Conservation (phyloP, 2,329 filamentous ascomycete species). For the Hypoxylon rubiginosum region DNA sequence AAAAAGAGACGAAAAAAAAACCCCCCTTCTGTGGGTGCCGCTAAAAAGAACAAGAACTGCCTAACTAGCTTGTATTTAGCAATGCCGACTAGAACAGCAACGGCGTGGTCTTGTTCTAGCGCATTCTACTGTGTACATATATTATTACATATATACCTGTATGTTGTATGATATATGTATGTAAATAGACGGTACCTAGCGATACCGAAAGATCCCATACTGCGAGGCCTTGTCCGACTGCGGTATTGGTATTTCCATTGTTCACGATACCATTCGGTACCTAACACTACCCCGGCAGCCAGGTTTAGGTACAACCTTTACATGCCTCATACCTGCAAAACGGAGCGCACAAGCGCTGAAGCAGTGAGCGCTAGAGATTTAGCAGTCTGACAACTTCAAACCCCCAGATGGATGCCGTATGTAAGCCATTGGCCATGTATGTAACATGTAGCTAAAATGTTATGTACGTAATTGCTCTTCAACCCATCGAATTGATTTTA, state of each 20-base stretch:
- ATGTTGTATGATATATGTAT: not conserved
- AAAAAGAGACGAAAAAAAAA: conserved; percentile 37
- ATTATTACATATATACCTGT: no score
- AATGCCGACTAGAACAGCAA: conserved; percentile 28
- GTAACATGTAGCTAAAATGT: not conserved
- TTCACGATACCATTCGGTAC: not conserved
- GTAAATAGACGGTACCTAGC: not conserved
- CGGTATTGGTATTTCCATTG: not conserved
- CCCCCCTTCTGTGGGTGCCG: conserved; percentile 28
- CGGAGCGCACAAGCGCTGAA: conserved; percentile 1
- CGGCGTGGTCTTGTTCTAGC: conserved; percentile 5
- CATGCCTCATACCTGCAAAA: not conserved
- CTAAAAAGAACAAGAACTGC: conserved; percentile 29
- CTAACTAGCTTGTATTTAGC: conserved; percentile 13
- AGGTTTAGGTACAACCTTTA: no score
- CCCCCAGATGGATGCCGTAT: not conserved
- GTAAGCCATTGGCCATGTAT: conserved; percentile 1
- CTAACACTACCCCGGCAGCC: not conserved
- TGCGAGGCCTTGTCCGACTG: not conserved
- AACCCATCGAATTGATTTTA: conserved; percentile 7
- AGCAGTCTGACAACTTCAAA: not conserved
- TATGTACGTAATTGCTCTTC: conserved; percentile 23
- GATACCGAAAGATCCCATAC: not conserved
- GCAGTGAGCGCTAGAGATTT: conserved; percentile 4
- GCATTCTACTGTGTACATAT: not conserved